phyloP scores from a whole-genome alignment of 768 basidiomycete species.

The Tylopilus sp. region DNA sequence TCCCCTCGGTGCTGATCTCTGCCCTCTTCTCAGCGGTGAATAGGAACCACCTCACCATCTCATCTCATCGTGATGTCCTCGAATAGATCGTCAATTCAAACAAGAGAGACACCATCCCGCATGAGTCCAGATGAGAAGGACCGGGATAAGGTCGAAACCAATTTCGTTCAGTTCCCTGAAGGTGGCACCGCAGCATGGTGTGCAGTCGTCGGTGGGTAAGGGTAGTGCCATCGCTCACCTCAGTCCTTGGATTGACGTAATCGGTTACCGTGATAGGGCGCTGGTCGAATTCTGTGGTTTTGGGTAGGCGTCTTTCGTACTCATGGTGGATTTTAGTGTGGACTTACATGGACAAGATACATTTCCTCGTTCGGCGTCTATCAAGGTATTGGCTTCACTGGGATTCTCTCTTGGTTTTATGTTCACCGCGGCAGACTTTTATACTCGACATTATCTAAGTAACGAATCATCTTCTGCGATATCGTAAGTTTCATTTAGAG shows the following conservation, averaged over 20 bases:
- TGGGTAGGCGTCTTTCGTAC: slow-evolving; percentile 19
- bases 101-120: background rate
- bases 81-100: slow-evolving; percentile 1
- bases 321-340: too few species aligned
- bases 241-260: background rate
- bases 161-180: slow-evolving; percentile 23
- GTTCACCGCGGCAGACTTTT: slow-evolving; percentile 32
- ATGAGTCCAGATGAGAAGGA: slow-evolving; percentile 1
- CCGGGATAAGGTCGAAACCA: background rate
- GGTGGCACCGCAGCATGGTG: slow-evolving; percentile 28
- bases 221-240: background rate
- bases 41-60: background rate
- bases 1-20: background rate
- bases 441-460: slow-evolving; percentile 35
- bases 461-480: slow-evolving; percentile 34
- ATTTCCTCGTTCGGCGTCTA: slow-evolving; percentile 39
- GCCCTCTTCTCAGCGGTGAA: background rate
- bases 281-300: slow-evolving; percentile 33
- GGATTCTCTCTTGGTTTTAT: background rate
- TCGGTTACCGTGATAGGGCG: slow-evolving; percentile 15
- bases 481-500: slow-evolving; percentile 28
- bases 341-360: slow-evolving; percentile 25
- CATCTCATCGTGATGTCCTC: slow-evolving; percentile 2
- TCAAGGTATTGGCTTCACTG: slow-evolving; percentile 26
- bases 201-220: slow-evolving; percentile 22